Evolutionary conservation across 495 filamentous ascomycete species (phyloP), one percentile per base, ranked within the genome.

Genomic region (Tuber calosporum): DNA sequence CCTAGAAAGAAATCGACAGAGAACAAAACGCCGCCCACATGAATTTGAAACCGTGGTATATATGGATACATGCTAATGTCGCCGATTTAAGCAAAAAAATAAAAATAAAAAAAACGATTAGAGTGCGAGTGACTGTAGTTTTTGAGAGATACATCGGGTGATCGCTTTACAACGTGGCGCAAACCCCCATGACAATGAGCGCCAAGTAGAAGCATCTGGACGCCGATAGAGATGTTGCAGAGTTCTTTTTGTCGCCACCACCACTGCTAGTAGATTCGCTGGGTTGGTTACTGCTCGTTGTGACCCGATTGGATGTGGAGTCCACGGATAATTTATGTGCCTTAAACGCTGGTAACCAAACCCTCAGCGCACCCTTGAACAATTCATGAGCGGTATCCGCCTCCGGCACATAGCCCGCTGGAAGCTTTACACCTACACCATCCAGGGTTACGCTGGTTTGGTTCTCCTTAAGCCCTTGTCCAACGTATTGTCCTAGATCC

Each of bases 341-440:
- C 37, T 70, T 8, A 30, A 80, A 80, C 9, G n/a, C 74, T 38
- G 78, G 78, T 9, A 80, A 40, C 78, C 78, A 80, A 6, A 34
- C 20, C 1, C 53, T 43, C 42, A 80, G 20, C 15, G 78, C 77
- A 43, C 69, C 30, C 13, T 80, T 40, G 36, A 80, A 80, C 22
- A 80, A 22, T n/a, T 67, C 67, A 26, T 80, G 78, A 6, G 78
- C 78, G 2, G 45, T 42, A 36, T 79, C 43, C 9, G 72, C 77
- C 0, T 69, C 67, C 4, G 37, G 37, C 13, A 39, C 67, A 42
- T 42, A 69, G 6, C 76, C 69, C 7, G 36, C 26, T 20, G 48
- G 69, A 39, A 11, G 22, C 9, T 13, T 19, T 13, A 26, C 11
- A 8, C n/a, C 43, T 7, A 5, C 5, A 0, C 45, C 58, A 15